phyloP scores from a whole-genome alignment of 257 asterid species.

The Solanum clarkiae region DNA sequence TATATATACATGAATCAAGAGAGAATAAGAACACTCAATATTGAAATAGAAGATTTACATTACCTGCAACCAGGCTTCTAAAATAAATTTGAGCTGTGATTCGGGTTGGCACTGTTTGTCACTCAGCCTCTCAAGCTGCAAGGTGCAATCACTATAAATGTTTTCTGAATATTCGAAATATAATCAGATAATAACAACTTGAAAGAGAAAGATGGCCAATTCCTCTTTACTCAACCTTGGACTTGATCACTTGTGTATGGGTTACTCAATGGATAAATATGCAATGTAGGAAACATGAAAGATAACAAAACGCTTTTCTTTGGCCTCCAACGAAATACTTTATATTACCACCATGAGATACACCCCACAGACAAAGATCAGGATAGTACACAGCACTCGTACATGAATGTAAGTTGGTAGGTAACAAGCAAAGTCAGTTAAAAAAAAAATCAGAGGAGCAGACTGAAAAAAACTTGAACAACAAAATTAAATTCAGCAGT shows the following conservation, averaged over 20 bases:
- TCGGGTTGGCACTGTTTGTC: constrained; percentile 85
- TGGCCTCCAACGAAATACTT: neutral
- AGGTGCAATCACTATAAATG: neutral
- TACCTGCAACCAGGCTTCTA: constrained; percentile 98
- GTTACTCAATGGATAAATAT: neutral
- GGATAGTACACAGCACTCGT: neutral
- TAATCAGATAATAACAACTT: neutral
- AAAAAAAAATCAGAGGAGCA: neutral
- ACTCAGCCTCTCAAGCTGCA: constrained; percentile 89
- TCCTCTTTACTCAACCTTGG: neutral
- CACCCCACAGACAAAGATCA: neutral
- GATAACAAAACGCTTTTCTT: neutral
- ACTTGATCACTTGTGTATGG: neutral
- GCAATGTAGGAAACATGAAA: neutral
- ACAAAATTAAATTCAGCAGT: neutral
- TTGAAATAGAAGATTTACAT: neutral
- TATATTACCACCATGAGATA: neutral
- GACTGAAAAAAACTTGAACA: neutral
- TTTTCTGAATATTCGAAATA: neutral
- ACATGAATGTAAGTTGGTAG: neutral
- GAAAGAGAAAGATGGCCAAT: neutral
- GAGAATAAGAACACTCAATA: neutral
- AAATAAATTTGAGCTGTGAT: constrained; percentile 87
- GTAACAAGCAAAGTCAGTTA: neutral
- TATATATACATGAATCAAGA: constrained; percentile 6